These are phyloP conservation scores for Fistulinella prunicolor DNA, from an alignment of 768 basidiomycete genomes.

Conservation along the genomic window DNA sequence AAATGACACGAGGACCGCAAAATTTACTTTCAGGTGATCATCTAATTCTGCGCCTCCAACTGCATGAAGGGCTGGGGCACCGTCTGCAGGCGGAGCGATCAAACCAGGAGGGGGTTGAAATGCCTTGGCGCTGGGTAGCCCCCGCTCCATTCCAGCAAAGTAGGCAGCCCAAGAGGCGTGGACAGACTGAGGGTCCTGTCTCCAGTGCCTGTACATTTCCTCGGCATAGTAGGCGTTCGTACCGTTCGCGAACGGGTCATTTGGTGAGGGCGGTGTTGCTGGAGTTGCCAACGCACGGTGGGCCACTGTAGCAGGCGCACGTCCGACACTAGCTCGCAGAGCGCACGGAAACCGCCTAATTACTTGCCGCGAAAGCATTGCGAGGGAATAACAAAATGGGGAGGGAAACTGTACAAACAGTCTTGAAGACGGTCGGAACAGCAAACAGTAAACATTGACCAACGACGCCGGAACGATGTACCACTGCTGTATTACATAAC, in stretches of 20 bases:
- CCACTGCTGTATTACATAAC: conserved; percentile 14
- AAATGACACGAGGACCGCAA: not conserved
- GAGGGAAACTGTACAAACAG: not conserved
- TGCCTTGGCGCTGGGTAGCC: conserved; percentile 72
- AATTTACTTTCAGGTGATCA: conserved; percentile 86
- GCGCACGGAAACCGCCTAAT: conserved; percentile 34
- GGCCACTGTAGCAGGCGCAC: conserved; percentile 15
- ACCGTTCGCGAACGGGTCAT: conserved; percentile 89
- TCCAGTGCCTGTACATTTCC: conserved; percentile 95
- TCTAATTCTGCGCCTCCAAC: conserved; percentile 75
- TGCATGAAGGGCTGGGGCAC: conserved; percentile 72
- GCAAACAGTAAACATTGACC: too few species aligned
- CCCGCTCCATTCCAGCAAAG: conserved; percentile 90
- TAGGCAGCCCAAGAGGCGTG: conserved; percentile 95
- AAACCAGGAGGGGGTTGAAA: conserved; percentile 81
- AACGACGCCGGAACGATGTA: not conserved
- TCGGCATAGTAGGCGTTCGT: conserved; percentile 95
- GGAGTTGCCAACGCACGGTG: conserved; percentile 46
- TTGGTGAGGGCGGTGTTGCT: conserved; percentile 59
- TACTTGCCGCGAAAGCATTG: conserved; percentile 39
- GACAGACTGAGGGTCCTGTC: conserved; percentile 85
- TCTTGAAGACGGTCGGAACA: not conserved
- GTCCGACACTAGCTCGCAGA: conserved; percentile 22
- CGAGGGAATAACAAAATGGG: not conserved
- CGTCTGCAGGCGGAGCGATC: conserved; percentile 70